Base-by-base conservation (phyloP, 495 filamentous ascomycete genomes). In the Schizothecium vesticola region DNA sequence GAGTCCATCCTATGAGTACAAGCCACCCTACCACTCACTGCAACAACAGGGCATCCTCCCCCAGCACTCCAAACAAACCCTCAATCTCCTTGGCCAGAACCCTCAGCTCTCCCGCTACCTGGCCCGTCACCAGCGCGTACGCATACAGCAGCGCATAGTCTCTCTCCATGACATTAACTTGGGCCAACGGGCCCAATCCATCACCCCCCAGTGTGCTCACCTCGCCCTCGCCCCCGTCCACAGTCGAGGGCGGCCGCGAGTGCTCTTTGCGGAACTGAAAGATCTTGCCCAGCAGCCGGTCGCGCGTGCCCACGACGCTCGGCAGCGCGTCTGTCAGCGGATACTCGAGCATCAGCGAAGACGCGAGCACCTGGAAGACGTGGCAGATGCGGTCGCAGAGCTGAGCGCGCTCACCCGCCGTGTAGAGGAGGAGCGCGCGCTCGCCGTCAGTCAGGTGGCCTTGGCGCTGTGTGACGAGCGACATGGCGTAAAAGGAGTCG, bases 401-500 rank as follows among this genome's bases (percentile, higher is more conserved):
- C 73, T 92, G 87, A 23, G 84, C 86, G 25, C 94, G 83, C 75
- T 99, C 93, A n/a, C 84, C 80, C 10, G 86, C 86, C 3, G 95
- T 99, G 75, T 90, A 91, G 65, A 86, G 84, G 51, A 98, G 81
- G 59, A 97, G 85, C 24, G 87, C 86, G 59, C 89, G 84, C 77
- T 97, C 95, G 1, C 93, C 92, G 60, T 90, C 87, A 13, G 87
- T 93, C 21, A 91, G 86, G 31, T 85, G 86, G 11, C 90, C 83
- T 61, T 91, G 90, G 75, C 94, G 94, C 77, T 90, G 81, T 68
- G 97, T 92, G 71, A 97, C 89, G 3, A 97, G 87, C 72, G 94
- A 96, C 90, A 99, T 96, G 51, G 94, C 92, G 75, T 97, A 91
- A 76, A 98, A 96, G 25, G 91, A 88, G 78, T 98, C 93, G 13